Base-by-base conservation (phyloP, 257 asterid species). In the Vinca minor region DNA sequence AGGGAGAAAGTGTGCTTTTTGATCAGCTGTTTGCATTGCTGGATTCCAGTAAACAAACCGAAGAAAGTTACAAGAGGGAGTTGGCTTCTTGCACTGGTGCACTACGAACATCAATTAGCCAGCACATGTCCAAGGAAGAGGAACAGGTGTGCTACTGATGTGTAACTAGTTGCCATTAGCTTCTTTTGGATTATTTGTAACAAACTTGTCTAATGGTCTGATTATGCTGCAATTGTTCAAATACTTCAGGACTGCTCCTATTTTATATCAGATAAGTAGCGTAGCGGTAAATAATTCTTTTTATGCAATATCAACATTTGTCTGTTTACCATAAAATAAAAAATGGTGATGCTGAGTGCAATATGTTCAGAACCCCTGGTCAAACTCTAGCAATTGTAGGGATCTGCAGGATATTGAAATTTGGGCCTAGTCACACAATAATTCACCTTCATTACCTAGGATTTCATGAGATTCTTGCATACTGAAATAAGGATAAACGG, bases 61-160 rank as follows among this genome's bases (percentile, higher is more conserved):
- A 89, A 66, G 95, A 89, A 80, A 78, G 85, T 78, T 85, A 87
- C 80, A 85, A 77, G 71, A 82, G 91, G 80, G 96, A 92, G 85
- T 73, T 92, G 79, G 98, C 98, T 36, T 89, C 95, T 67, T 88
- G 98, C 78, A 86, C 96, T 0, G 94, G 98, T 64, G 96, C 98
- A 18, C 91, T 92, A 61, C 89, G 84, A 74, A 92, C 98, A 57
- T 92, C 98, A 61, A 89, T 92, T 76, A 81, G 88, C 83, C 98
- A 92, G 84, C 98, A 92, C 87, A 92, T 92, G 98, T 89, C 96
- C 70, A 92, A 92, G 84, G 98, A 92, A 81, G 98, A 92, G 83
- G 98, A 92, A 73, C 98, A 92, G 98, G 98, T 91, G 53, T 36
- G 10, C 15, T 63, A 36, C 5, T 38, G 36, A 50, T 59, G 23